phyloP scores from a whole-genome alignment of 1,284 basidiomycete species.

The Leccinum angustisporum region DNA sequence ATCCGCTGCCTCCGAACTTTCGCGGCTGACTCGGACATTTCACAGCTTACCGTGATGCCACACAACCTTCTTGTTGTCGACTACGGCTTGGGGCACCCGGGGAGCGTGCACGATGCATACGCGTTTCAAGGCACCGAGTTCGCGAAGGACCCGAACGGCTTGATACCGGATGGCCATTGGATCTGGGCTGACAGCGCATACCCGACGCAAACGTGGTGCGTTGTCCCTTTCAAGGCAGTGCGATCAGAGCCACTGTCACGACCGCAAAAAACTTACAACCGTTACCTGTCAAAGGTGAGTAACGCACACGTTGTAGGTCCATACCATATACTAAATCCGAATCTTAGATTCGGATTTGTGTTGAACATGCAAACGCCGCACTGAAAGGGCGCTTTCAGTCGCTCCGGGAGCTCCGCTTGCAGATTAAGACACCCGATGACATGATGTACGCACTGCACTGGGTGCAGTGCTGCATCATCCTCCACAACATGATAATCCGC shows the following conservation, averaged over 20 bases:
- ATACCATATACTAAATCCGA: too few species aligned
- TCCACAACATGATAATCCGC: slow-evolving; percentile 2
- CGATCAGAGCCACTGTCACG: not conserved
- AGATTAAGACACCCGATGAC: not conserved
- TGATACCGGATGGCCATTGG: not conserved
- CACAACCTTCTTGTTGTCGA: not conserved
- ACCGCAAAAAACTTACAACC: not conserved
- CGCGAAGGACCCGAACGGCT: not conserved
- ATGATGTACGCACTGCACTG: not conserved
- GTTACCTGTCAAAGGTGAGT: slow-evolving; percentile 6
- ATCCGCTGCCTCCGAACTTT: too few species aligned
- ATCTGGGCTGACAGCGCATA: not conserved
- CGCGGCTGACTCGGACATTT: too few species aligned
- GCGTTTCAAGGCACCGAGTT: not conserved
- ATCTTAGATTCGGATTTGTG: not conserved
- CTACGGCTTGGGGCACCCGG: not conserved
- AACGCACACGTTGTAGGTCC: too few species aligned
- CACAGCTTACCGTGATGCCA: not conserved
- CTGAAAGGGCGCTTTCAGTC: not conserved
- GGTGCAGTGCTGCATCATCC: not conserved
- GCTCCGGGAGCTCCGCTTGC: not conserved
- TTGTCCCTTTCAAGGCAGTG: not conserved
- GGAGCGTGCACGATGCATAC: not conserved
- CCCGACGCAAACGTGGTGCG: not conserved
- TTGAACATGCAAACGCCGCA: not conserved